Conservation (phyloP, 1,284 basidiomycete species). For the Apiotrichum veenhuisii region DNA sequence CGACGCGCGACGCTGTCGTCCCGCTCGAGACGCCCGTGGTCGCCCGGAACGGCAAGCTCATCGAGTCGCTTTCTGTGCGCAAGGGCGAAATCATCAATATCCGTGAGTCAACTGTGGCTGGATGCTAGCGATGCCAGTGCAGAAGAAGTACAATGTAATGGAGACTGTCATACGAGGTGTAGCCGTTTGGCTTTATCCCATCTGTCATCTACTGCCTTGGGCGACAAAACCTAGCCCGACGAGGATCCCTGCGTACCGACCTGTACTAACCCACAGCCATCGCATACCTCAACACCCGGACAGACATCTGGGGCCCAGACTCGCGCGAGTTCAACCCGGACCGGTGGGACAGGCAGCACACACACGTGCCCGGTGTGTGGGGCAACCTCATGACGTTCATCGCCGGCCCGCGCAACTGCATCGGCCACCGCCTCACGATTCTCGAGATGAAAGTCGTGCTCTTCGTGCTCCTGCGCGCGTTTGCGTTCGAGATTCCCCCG, state of each 20-base stretch:
- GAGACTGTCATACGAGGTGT: no score
- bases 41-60: constrained; percentile 46
- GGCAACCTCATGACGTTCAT: constrained; percentile 64
- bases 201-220: no score
- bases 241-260: no score
- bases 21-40: constrained; percentile 55
- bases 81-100: constrained; percentile 41
- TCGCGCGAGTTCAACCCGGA: constrained; percentile 58
- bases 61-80: constrained; percentile 37
- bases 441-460: constrained; percentile 59
- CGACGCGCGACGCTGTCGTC: constrained; percentile 58
- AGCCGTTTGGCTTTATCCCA: no score
- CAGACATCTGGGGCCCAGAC: constrained; percentile 65
- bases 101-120: constrained; percentile 55
- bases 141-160: no score
- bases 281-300: constrained; percentile 59
- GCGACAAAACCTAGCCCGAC: no score
- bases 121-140: no score
- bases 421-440: constrained; percentile 60
- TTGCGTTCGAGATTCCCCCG: constrained; percentile 57
- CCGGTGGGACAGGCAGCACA: constrained; percentile 20
- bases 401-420: constrained; percentile 63
- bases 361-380: constrained; percentile 58
- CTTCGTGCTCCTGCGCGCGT: constrained; percentile 58
- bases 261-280: constrained; percentile 39